Evolutionary conservation across 805 yeast species (phyloP), one percentile per base, ranked within the genome.

Genomic region (Kodamaea fukazawae): DNA sequence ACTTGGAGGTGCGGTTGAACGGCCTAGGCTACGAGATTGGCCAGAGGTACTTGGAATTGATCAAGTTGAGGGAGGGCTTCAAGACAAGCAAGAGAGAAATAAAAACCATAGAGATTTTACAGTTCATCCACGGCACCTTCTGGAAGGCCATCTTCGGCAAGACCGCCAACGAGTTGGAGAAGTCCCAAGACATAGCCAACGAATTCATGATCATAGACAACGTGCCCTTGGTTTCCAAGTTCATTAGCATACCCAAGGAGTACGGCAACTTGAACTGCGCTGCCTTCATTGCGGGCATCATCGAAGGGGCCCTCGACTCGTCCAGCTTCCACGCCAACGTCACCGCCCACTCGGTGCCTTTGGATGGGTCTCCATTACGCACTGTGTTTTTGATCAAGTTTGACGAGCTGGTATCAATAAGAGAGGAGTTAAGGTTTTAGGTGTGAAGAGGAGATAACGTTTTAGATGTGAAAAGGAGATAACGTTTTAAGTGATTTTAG

Each of bases 241-340:
- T 72, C 54, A 78, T 88, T 8, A 78, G 86, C 22, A 81, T 85
- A 4, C 96, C 96, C 2, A 78, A 76, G 49, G 95, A 88, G 47
- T 79, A 83, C 54, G 81, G 85, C 8, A 81, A 80, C 46, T 70
- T 87, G 52, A 86, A 84, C 54, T 85, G 93, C 54, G 81, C 83
- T 11, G 90, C 96, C 0, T 86, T 84, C 55, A 77, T 82, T 1
- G 96, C 95, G 0, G 96, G 96, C 0, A 73, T 88, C 11, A 72
- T 87, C 29, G 96, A 88, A 57, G 95, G 95, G 0, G 80, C 87
- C 1, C 64, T 88, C 42, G 93, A 85, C 51, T 70, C 83, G 4
- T 70, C 86, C 2, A 80, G 79, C 46, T 86, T 86, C 54, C 79
- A 74, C 40, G 89, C 91, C 10, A 70, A 66, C 33, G 96, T 88